phyloP scores from a whole-genome alignment of 129 eudicot species.

The Pulicaria dysenterica region DNA sequence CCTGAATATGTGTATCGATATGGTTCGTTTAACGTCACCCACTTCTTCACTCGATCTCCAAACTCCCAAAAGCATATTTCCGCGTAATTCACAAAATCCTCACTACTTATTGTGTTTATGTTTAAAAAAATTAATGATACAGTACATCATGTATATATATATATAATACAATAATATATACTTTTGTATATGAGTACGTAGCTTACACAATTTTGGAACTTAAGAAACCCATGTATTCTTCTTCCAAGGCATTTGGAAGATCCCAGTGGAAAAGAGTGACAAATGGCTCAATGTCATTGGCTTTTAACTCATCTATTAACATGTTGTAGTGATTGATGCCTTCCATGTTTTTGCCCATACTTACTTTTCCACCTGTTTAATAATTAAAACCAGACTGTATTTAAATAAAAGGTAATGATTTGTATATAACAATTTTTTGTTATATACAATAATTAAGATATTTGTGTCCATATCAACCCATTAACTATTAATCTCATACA shows the following conservation, averaged over 20 bases:
- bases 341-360: slow-evolving; percentile 39
- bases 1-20: slow-evolving; percentile 16
- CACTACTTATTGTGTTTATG: not conserved
- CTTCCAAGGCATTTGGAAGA: slow-evolving; percentile 39
- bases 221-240: slow-evolving; percentile 41
- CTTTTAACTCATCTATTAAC: slow-evolving; percentile 37
- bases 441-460: too few relatives aligned
- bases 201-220: slow-evolving; percentile 43
- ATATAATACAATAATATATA: too few relatives aligned
- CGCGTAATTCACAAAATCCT: slow-evolving; percentile 30
- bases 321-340: slow-evolving; percentile 46
- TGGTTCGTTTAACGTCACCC: slow-evolving; percentile 53
- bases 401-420: too few relatives aligned
- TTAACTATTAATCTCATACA: too few relatives aligned
- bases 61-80: slow-evolving; percentile 43
- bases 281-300: slow-evolving; percentile 40
- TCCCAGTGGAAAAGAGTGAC: slow-evolving; percentile 46
- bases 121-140: too few relatives aligned
- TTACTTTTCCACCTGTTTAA: slow-evolving; percentile 39
- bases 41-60: slow-evolving; percentile 50
- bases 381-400: too few relatives aligned
- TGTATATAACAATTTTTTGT: too few relatives aligned
- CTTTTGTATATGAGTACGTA: not conserved
- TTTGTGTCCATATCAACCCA: too few relatives aligned
- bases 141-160: too few relatives aligned